Conservation (phyloP, 495 filamentous ascomycete species). For the Neurospora tetrasperma region DNA sequence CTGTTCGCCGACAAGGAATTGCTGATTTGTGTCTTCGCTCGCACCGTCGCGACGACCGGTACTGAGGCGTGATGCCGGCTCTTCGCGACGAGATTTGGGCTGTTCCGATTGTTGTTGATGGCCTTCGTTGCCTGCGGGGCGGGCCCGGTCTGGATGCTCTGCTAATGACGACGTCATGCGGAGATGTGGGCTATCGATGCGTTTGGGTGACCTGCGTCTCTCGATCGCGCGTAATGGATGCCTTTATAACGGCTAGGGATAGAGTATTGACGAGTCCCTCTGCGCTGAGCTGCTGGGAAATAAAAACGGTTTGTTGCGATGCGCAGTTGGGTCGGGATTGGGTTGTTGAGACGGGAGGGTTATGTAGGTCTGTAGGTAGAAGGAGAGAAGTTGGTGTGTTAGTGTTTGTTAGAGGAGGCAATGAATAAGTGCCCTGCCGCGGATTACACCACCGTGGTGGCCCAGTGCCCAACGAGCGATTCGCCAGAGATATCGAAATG, state of each 20-base stretch:
- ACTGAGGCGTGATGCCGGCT: background rate
- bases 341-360: background rate
- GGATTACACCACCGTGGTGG: background rate
- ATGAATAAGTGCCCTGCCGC: background rate
- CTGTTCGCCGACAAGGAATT: constrained; percentile 36
- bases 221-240: constrained; percentile 1
- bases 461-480: background rate
- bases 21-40: background rate
- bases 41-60: background rate
- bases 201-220: constrained; percentile 6
- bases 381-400: background rate
- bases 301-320: background rate
- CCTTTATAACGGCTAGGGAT: background rate
- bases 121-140: constrained; percentile 16
- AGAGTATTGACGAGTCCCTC: background rate
- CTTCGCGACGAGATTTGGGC: background rate
- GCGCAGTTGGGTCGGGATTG: background rate
- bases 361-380: background rate
- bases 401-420: background rate
- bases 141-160: constrained; percentile 16
- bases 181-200: constrained; percentile 9
- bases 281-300: background rate
- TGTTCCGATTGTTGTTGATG: constrained; percentile 2
- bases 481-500: background rate
- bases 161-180: constrained; percentile 31